Conservation (phyloP, 2,329 filamentous ascomycete genomes). For the Exophiala lecanii-corni region DNA sequence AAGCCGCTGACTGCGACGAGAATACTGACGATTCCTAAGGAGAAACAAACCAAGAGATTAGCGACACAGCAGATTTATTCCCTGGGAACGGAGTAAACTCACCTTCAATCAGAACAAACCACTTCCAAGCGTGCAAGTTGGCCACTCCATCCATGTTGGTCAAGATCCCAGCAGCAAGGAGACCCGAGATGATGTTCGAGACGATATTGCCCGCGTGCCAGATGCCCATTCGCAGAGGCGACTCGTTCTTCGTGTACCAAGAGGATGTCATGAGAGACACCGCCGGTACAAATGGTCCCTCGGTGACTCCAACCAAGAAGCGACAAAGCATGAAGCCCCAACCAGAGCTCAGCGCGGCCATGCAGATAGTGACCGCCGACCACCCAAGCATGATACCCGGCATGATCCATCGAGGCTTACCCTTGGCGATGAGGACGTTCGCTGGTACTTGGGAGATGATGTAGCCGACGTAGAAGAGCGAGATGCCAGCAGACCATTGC, state of each 20-base stretch:
- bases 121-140: conserved; percentile 41
- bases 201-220: conserved; percentile 46
- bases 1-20: conserved; percentile 32
- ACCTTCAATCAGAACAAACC: conserved; percentile 53
- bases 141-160: conserved; percentile 40
- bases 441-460: conserved; percentile 45
- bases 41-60: too few species aligned
- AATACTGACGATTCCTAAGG: conserved; percentile 49
- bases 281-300: conserved; percentile 38
- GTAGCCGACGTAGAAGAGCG: conserved; percentile 45
- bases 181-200: conserved; percentile 43
- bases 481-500: conserved; percentile 38
- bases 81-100: too few species aligned
- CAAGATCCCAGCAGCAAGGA: conserved; percentile 43
- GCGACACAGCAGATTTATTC: too few species aligned
- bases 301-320: conserved; percentile 37
- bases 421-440: conserved; percentile 42
- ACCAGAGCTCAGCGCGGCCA: conserved; percentile 38
- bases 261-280: conserved; percentile 40
- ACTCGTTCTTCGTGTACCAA: conserved; percentile 46
- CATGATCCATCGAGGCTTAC: not conserved
- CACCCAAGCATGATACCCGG: conserved; percentile 39
- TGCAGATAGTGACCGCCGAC: conserved; percentile 42
- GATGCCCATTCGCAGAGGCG: conserved; percentile 42
- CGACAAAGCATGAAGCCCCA: conserved; percentile 35